Evolutionary conservation across 1,284 basidiomycete species (phyloP), one percentile per base, ranked within the genome.

Genomic region (Boletellus sp.): DNA sequence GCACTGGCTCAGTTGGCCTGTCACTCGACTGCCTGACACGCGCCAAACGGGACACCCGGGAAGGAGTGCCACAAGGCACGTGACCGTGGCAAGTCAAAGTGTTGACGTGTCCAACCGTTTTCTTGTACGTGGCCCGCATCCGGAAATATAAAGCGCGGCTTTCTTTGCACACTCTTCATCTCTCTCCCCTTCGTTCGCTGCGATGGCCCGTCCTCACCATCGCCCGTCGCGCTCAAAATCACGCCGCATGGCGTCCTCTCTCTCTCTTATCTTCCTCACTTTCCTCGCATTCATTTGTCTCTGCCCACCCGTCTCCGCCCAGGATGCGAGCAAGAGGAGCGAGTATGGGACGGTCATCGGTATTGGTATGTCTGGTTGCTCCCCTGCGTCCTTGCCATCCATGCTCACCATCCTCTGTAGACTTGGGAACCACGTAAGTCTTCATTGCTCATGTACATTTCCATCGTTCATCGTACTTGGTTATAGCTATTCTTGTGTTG

Each of bases 291-390:
- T 89, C 60, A 62, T 88, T 61, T 80, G 78, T 67, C 70, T 88
- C 51, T 85, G 77, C 63, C 82, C 85, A 44, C 71, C 74, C 40
- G 80, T 76, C 52, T 74, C 72, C 35, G 85, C 84, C 40, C 81
- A 86, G 51, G 84, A 86, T 37, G 53, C 69, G 21, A 57, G 40
- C 44, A 72, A 73, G 64, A 73, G 69, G 61, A 62, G 66, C 44
- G 86, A 93, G 62, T 94, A 92, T 72, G 94, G 94, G 56, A 89
- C 89, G 42, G 94, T 97, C 44, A 97, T 97, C 71, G 94, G 92
- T 81, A 97, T 97, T 68, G 93, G 91, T 89, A 63, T 60, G 85
- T 80, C n/a, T 42, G 22, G 19, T 39, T 28, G 15, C 21, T 18
- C 3, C 32, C 15, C 54, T 19, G 2, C 7, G 2, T 13, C 10